Percentiles rank a stretch among this genome's conserved stretches.
Conservation (phyloP, 768 basidiomycete genomes). For the Agaricus sinodeliciosus region DNA sequence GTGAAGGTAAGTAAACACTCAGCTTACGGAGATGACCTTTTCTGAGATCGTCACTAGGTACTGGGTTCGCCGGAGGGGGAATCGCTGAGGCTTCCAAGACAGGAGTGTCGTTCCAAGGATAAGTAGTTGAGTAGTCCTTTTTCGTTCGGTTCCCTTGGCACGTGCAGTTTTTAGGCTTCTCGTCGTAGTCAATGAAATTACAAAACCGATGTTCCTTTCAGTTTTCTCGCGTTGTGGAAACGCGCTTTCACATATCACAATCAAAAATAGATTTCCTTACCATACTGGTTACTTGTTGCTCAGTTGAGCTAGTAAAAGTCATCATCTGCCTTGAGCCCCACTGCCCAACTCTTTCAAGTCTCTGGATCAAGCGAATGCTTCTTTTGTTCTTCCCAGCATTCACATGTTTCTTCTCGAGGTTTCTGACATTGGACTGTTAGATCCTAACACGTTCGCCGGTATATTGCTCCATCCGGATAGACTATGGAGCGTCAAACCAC, state of each 20-base stretch:
- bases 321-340: not conserved
- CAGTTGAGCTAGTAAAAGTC: not conserved
- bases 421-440: too few relatives aligned
- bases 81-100: slow-evolving; percentile 79
- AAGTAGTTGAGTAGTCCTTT: not conserved
- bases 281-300: not conserved
- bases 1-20: slow-evolving; percentile 62
- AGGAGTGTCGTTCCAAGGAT: slow-evolving; percentile 86
- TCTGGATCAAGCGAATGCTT: not conserved
- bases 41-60: slow-evolving; percentile 41
- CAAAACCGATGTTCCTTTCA: not conserved
- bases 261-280: not conserved
- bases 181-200: not conserved
- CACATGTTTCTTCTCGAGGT: too few relatives aligned
- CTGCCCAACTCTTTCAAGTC: not conserved
- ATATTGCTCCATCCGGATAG: too few relatives aligned
- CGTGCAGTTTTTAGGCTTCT: not conserved
- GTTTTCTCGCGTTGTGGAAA: not conserved
- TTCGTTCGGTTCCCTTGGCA: not conserved
- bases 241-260: not conserved
- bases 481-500: too few relatives aligned
- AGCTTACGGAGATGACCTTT: not conserved
- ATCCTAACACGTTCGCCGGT: too few relatives aligned
- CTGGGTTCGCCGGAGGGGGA: slow-evolving; percentile 93
- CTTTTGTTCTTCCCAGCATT: not conserved